Conservation (phyloP, 2,329 filamentous ascomycete species). For the Colletotrichum brevisporum region DNA sequence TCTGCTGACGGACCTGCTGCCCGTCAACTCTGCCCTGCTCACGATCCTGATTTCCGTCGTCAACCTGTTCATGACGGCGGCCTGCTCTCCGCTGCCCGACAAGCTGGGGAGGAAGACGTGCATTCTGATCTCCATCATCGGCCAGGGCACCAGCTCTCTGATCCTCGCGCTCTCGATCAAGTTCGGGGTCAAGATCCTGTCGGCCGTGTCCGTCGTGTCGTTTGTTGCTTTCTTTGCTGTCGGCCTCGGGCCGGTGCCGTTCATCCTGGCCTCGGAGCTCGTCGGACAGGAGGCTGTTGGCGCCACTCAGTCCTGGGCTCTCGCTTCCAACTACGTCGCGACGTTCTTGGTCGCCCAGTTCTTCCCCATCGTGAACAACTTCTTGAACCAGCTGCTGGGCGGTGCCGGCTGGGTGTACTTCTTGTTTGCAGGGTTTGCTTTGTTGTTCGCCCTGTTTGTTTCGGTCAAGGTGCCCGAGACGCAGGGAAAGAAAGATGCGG, state of each 20-base stretch:
- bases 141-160: slow-evolving; percentile 85
- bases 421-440: slow-evolving; percentile 85
- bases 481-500: slow-evolving; percentile 83
- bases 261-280: slow-evolving; percentile 92
- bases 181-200: slow-evolving; percentile 79
- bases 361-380: slow-evolving; percentile 88
- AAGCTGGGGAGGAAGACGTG: slow-evolving; percentile 89
- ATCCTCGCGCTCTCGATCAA: slow-evolving; percentile 86
- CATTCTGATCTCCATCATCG: slow-evolving; percentile 84
- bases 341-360: slow-evolving; percentile 96
- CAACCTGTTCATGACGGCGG: slow-evolving; percentile 86
- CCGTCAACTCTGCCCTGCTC: slow-evolving; percentile 84
- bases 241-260: slow-evolving; percentile 93
- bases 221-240: slow-evolving; percentile 94
- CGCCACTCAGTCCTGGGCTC: slow-evolving; percentile 88
- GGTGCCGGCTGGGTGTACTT: slow-evolving; percentile 90
- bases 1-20: slow-evolving; percentile 84
- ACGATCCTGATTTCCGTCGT: slow-evolving; percentile 90
- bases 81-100: slow-evolving; percentile 88
- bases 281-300: slow-evolving; percentile 93
- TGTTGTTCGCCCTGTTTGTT: slow-evolving; percentile 79
- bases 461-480: slow-evolving; percentile 86
- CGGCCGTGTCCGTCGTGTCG: slow-evolving; percentile 83
- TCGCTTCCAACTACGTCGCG: slow-evolving; percentile 89
- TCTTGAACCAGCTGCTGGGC: slow-evolving; percentile 73